Conservation (phyloP, 2,329 filamentous ascomycete genomes). For the Fusarium liriodendri region DNA sequence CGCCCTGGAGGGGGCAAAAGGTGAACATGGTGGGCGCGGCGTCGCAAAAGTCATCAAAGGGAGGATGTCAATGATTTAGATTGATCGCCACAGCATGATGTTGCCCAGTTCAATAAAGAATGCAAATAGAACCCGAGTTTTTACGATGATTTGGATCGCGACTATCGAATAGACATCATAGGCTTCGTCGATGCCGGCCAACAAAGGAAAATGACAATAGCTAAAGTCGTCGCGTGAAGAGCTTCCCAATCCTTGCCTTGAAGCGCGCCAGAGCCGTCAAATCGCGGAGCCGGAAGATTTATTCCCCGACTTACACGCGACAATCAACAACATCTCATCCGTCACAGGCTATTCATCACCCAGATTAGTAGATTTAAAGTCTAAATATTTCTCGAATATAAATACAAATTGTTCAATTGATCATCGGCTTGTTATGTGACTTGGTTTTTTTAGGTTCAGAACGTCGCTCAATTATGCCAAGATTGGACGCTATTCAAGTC, state of each 20-base stretch:
- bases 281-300: slow-evolving; percentile 27
- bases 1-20: slow-evolving; percentile 91
- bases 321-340: neutral
- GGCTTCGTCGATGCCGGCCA: slow-evolving; percentile 17
- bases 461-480: neutral
- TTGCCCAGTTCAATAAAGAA: neutral
- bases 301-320: slow-evolving; percentile 40
- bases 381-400: neutral
- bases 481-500: neutral
- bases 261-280: slow-evolving; percentile 35
- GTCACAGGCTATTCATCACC: neutral
- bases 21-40: slow-evolving; percentile 85
- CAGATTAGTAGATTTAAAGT: neutral
- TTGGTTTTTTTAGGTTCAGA: neutral
- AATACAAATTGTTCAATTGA: neutral
- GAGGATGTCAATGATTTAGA: slow-evolving; percentile 17
- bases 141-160: slow-evolving; percentile 6
- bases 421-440: neutral
- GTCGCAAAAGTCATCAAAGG: slow-evolving; percentile 22
- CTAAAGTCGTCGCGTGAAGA: slow-evolving; percentile 33
- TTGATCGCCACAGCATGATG: slow-evolving; percentile 37
- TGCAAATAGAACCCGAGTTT: neutral
- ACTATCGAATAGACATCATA: slow-evolving; percentile 33
- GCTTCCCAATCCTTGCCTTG: slow-evolving; percentile 34
- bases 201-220: slow-evolving; percentile 34